Base-by-base conservation (phyloP, 2,329 filamentous ascomycete species). In the Pseudogymnoascus verrucosus region DNA sequence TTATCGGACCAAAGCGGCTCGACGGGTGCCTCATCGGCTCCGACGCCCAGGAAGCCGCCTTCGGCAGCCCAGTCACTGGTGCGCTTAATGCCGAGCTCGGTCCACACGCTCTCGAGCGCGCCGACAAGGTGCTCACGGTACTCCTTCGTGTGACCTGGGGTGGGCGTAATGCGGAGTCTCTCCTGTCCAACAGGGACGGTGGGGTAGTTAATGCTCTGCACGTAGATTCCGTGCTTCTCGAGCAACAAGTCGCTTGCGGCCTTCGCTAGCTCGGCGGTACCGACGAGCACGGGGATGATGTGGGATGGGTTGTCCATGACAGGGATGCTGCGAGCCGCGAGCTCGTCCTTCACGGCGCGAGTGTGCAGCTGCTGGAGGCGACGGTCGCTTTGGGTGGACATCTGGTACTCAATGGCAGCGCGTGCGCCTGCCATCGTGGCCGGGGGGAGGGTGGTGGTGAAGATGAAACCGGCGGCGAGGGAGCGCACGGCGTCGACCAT, bases 111-210 rank as follows among this genome's bases (percentile, higher is more conserved):
- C 70, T 96, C 90, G 36, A 99, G 79, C 4, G 93, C 92, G 65
- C 86, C 78, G 28, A 97, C 87, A 4, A 99, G 87, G 71, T 96
- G 86, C 68, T 96, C 89, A 66, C 92, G 91, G 78, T 90, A 91
- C 69, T 90, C 85, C 77, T 89, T 89, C 63, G 85, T 86, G 76
- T 99, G 95, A 47, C 95, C 95, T 0, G 95, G 95, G 0, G 95
- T 99, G 0, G 95, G 95, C 1, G 95, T 99, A 76, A 99, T 91
- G 69, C 95, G 89, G 64, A 99, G 88, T 64, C 95, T 88, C 78
- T 99, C 95, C 80, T 99, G 93, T n/a, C 95, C 95, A 5, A 96
- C 91, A 2, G 95, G 95, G 2, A 99, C 95, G 61, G 95, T 99
- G 1, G 95, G 95, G 78, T 98, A 98, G 80, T 99, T 99, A 83